Evolutionary conservation across 805 yeast species (phyloP).

Genomic region (Pichia heedii): DNA sequence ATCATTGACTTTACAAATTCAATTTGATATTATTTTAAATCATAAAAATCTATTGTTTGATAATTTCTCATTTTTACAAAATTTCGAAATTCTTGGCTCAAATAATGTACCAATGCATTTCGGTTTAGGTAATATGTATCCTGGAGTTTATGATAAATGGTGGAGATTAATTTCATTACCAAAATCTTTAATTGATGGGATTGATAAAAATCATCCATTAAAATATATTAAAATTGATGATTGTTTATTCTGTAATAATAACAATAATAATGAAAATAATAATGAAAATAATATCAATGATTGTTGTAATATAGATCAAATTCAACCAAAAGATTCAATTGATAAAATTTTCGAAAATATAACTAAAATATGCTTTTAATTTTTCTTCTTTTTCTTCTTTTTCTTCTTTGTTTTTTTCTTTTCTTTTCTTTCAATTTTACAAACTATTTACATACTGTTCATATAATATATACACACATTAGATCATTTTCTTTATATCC

Average conservation of each 20-base stretch:
- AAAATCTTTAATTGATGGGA: constrained; percentile 24
- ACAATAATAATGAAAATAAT: too few relatives aligned
- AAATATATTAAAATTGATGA: constrained; percentile 40
- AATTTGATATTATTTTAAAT: constrained; percentile 25
- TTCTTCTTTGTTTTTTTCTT: too few relatives aligned
- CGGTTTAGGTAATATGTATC: constrained; percentile 46
- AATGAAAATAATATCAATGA: too few relatives aligned
- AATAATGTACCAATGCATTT: constrained; percentile 47
- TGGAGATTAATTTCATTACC: constrained; percentile 48
- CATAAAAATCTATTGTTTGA: constrained; percentile 23
- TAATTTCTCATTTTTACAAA: constrained; percentile 23
- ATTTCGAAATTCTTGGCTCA: constrained; percentile 39
- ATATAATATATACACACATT: too few relatives aligned
- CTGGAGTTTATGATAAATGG: constrained; percentile 50
- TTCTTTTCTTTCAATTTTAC: too few relatives aligned
- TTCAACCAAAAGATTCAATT: constrained; percentile 36
- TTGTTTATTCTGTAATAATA: constrained; percentile 35
- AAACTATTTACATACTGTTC: too few relatives aligned
- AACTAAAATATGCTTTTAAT: too few relatives aligned
- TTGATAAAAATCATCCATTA: constrained; percentile 15
- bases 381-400: background rate
- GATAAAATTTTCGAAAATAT: constrained; percentile 37
- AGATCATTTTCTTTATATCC: constrained; percentile 8
- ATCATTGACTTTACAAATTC: constrained; percentile 33
- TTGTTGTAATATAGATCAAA: constrained; percentile 13